Evolutionary conservation across 1,284 basidiomycete genomes (phyloP).

Genomic region (Entoloma clypeatum): DNA sequence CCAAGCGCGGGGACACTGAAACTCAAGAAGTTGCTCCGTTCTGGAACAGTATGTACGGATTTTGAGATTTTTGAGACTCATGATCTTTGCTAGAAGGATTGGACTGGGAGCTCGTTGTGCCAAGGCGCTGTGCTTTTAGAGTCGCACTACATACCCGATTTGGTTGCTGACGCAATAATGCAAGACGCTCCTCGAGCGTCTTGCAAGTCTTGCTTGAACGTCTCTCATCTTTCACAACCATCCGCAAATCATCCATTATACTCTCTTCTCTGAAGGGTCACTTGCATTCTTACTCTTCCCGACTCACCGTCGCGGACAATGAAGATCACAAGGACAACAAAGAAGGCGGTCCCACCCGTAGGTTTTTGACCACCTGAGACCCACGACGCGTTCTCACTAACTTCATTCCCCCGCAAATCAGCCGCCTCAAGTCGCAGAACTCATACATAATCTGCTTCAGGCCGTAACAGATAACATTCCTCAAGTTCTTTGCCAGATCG

Average conservation of each 20-base stretch:
- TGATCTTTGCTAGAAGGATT: no score
- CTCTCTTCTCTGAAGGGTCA: conserved; percentile 6
- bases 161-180: conserved; percentile 24
- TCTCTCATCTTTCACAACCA: no score
- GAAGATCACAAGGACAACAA: conserved; percentile 79
- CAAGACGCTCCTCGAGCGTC: conserved; percentile 14
- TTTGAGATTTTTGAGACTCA: no score
- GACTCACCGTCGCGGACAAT: conserved; percentile 56
- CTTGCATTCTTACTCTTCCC: conserved; percentile 22
- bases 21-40: no score
- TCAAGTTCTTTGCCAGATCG: conserved; percentile 60
- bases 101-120: conserved; percentile 7
- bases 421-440: conserved; percentile 74
- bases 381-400: conserved; percentile 21
- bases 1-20: no score
- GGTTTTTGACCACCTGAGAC: conserved; percentile 25
- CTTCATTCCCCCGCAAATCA: conserved; percentile 28
- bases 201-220: no score
- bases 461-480: conserved; percentile 66
- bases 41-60: no score
- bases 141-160: conserved; percentile 11
- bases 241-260: conserved; percentile 6
- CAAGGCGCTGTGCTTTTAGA: neutral
- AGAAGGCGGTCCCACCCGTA: conserved; percentile 71
- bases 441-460: conserved; percentile 64